Evolutionary conservation across 345 rosid genomes (phyloP), one percentile per base, ranked within the genome.

Genomic region (Dipteronia sinensis): DNA sequence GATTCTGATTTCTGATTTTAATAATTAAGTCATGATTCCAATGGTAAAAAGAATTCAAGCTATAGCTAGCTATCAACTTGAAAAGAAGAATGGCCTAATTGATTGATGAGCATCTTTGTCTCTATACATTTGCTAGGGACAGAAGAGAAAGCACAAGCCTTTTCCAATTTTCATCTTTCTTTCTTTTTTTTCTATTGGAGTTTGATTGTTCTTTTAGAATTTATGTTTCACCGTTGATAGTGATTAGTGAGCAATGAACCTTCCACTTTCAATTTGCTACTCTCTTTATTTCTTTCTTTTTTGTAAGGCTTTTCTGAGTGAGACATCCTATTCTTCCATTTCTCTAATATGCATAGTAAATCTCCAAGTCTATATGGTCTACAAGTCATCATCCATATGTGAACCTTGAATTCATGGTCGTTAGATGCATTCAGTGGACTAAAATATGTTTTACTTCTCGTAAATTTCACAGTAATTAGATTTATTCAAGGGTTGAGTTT

Each of bases 1-100:
- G 88, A 87, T 86, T 89, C 86, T 83, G 75, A 83, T 73, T 86
- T 81, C 86, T 83, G 75, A 83, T 73, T 86, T 81, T 78, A 81
- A 85, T 79, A 82, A 71, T 55, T 10, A 19, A 34, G 79, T 72
- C 82, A 81, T 84, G 77, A 83, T 77, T 85, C 74, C 73, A 31
- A 27, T 67, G 29, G 74, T 71, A n/a, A 9, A 70, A 59, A 8
- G 7, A 34, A 13, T 2, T 4, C 55, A 53, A 53, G 58, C 58
- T 53, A 53, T 15, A 51, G 56, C 40, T 64, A 75, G 34, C 77
- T 61, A 79, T 61, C 74, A 78, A 58, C 55, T 72, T 51, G 56
- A 38, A 80, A 44, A 47, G 74, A 78, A 66, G 20, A n/a, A 78
- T 59, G 46, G 51, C 25, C 56, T 55, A 72, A 80, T 77, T 78